Conservation (phyloP, 306 rosid species). For the Malus fusca region DNA sequence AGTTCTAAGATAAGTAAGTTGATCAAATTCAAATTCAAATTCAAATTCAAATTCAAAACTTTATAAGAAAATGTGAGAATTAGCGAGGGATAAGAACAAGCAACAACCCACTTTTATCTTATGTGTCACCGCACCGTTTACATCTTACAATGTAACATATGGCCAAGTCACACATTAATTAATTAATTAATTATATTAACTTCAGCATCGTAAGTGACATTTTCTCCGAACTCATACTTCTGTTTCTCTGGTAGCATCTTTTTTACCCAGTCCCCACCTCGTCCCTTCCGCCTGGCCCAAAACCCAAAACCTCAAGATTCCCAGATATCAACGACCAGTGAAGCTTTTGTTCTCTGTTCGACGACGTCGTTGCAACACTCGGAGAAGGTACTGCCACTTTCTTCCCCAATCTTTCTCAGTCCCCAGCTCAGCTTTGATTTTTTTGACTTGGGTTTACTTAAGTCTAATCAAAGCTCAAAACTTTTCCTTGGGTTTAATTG, state of each 20-base stretch:
- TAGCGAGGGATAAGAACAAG: neutral
- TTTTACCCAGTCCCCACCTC: slow-evolving; percentile 8
- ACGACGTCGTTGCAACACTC: neutral
- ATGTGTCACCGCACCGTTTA: neutral
- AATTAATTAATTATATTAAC: no score
- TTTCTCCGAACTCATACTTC: neutral
- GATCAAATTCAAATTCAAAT: no score
- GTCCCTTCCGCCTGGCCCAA: slow-evolving; percentile 15
- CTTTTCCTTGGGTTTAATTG: neutral
- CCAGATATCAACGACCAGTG: neutral
- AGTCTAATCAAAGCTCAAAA: neutral
- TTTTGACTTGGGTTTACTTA: neutral
- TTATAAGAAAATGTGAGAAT: neutral
- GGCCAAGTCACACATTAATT: no score
- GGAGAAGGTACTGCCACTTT: neutral
- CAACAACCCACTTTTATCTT: neutral
- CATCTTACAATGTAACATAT: neutral
- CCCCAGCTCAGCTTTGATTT: neutral
- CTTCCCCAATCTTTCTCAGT: slow-evolving; percentile 1
- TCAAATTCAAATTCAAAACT: neutral
- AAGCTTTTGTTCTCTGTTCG: neutral
- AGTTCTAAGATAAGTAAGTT: no score
- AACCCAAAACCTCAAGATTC: neutral
- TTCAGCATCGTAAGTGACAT: neutral
- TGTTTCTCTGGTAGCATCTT: neutral